Evolutionary conservation across 1,284 basidiomycete genomes (phyloP).

Genomic region (Porogramme epimiltina): DNA sequence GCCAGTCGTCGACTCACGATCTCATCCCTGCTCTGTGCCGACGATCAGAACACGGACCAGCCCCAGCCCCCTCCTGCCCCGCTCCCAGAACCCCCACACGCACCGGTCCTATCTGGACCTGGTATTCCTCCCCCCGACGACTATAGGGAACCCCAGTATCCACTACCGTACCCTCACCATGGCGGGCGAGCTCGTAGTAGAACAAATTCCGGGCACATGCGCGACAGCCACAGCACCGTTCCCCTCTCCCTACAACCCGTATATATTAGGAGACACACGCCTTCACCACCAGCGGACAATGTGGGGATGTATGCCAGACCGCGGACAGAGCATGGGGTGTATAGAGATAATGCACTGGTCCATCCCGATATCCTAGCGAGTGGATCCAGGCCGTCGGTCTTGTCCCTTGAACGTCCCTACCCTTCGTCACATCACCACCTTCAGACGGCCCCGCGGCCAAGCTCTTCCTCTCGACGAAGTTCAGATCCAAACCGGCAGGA

Average conservation of each 20-base stretch:
- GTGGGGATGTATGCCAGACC: background rate
- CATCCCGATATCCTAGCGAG: constrained; percentile 11
- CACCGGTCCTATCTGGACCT: constrained; percentile 1
- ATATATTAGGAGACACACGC: constrained; percentile 25
- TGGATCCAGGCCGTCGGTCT: constrained; percentile 6
- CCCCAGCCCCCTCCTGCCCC: constrained; percentile 15
- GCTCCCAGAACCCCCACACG: constrained; percentile 5
- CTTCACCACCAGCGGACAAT: constrained; percentile 16
- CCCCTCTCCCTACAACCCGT: constrained; percentile 27
- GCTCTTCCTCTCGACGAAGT: constrained; percentile 13
- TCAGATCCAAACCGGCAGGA: constrained; percentile 15
- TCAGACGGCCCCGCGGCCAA: constrained; percentile 15
- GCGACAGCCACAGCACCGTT: constrained; percentile 24
- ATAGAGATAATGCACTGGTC: constrained; percentile 9
- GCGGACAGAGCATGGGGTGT: constrained; percentile 10
- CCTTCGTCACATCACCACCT: constrained; percentile 19
- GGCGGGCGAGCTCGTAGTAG: constrained; percentile 13
- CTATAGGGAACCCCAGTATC: constrained; percentile 5
- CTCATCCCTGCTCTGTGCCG: constrained; percentile 66
- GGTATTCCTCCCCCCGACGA: constrained; percentile 6
- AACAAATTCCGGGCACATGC: constrained; percentile 10
- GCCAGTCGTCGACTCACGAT: constrained; percentile 69
- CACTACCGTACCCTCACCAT: constrained; percentile 6
- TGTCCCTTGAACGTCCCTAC: constrained; percentile 16
- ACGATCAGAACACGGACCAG: constrained; percentile 33